Percentiles rank a stretch among this genome's conserved stretches.
Conservation (phyloP, 176 grass and related monocot genomes). For the Ensete glaucum region DNA sequence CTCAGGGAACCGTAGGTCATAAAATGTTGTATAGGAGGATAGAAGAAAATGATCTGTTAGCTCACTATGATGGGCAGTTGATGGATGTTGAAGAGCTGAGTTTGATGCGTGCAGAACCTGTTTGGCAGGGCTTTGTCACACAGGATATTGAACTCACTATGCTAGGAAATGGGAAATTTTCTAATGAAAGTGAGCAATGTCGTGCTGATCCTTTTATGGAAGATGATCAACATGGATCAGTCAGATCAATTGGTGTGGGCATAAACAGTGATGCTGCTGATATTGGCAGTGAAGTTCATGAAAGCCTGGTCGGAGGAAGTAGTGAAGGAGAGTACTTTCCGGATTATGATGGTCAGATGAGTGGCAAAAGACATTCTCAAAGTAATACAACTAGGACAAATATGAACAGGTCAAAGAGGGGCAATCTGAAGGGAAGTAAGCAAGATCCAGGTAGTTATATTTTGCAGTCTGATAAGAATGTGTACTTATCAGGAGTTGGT, state of each 20-base stretch:
- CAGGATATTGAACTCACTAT: conserved; percentile 79
- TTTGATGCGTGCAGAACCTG: conserved; percentile 92
- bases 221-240: conserved; percentile 95
- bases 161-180: conserved; percentile 64
- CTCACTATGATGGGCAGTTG: conserved; percentile 20
- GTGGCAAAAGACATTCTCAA: conserved; percentile 46
- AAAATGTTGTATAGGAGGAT: not conserved
- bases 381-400: conserved; percentile 38
- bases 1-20: not conserved
- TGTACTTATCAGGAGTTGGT: conserved; percentile 29
- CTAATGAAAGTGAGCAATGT: conserved; percentile 37
- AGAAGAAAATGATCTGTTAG: conserved; percentile 7
- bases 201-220: conserved; percentile 78
- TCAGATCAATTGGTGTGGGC: conserved; percentile 92
- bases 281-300: conserved; percentile 89
- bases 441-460: conserved; percentile 34
- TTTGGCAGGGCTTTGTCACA: conserved; percentile 93
- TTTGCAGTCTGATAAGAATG: conserved; percentile 31
- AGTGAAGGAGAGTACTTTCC: conserved; percentile 86
- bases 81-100: conserved; percentile 86
- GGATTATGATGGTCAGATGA: conserved; percentile 47
- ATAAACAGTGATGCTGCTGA: conserved; percentile 95
- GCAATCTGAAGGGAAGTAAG: conserved; percentile 35
- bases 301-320: conserved; percentile 94
- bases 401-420: conserved; percentile 20